Base-by-base conservation (phyloP, 345 rosid genomes). In the Erysimum cheiranthoides region DNA sequence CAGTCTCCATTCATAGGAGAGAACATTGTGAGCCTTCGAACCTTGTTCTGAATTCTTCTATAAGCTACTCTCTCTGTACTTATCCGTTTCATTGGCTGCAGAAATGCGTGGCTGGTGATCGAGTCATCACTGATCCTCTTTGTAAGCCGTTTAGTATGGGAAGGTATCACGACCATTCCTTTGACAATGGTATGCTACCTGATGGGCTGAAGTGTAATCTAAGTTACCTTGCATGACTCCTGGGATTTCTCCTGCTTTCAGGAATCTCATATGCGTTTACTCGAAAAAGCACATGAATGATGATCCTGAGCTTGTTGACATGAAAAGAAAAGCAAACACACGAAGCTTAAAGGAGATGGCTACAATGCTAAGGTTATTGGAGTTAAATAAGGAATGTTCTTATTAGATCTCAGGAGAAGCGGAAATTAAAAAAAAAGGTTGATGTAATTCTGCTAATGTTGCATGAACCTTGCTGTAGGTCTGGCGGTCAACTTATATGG, bases 131-230 rank as follows among this genome's bases (percentile, higher is more conserved):
- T 52, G 99, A 95, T 84, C 92, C 97, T 83, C 97, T 95, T 70
- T 89, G 99, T 87, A 90, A 89, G 86, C 99, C 99, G 53, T 95
- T 95, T 84, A 95, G 99, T 78, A 89, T 95, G 85, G 99, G 99
- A 85, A 92, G 99, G 97, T 95, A 78, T 76, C 83, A 39, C 62
- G 50, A 46, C 27, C 56, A 30, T 50, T 74, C 60, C 50, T 52
- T 68, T 70, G 70, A 74, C 40, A 53, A 45, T 79, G 73, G 32
- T 80, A 76, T 36, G 69, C 35, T 77, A 71, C 74, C 54, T 40
- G 66, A 53, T 84, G 77, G 54, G 54, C 35, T 56, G 21, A 62
- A 50, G 25, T 56, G 43, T 82, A 51, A 50, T 60, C 11, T 60
- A 50, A 60, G 62, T 71, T 71, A 71, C 73, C 60, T 80, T 54